Percentiles rank a stretch among this genome's conserved stretches.
phyloP scores from a whole-genome alignment of 257 asterid species.

The Lycium ferocissimum region DNA sequence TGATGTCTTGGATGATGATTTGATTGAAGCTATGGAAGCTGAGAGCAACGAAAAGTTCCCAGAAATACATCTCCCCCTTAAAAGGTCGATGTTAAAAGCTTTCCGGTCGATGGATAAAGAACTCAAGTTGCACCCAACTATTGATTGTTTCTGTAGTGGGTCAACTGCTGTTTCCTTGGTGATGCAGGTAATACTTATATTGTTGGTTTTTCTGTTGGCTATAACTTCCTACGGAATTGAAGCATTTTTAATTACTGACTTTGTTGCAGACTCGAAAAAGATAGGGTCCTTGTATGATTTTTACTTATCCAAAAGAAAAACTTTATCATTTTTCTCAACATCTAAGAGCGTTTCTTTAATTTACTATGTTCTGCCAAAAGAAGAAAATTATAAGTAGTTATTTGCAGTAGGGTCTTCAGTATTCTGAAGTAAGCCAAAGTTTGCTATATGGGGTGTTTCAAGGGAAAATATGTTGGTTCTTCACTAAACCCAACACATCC shows the following conservation, averaged over 20 bases:
- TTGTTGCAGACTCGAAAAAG: background rate
- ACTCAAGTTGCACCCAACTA: slow-evolving; percentile 77
- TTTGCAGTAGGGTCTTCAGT: background rate
- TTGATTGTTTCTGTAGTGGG: slow-evolving; percentile 95
- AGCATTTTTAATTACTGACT: background rate
- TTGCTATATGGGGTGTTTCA: background rate
- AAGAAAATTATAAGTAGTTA: background rate
- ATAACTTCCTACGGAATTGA: background rate
- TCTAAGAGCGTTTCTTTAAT: background rate
- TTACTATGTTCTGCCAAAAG: background rate
- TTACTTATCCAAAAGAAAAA: background rate
- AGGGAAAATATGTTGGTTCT: background rate
- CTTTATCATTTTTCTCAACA: background rate
- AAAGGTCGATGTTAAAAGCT: slow-evolving; percentile 78
- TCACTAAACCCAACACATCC: background rate
- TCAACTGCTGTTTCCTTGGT: slow-evolving; percentile 85
- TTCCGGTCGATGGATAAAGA: slow-evolving; percentile 93
- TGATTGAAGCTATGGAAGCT: slow-evolving; percentile 64
- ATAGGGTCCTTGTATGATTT: background rate
- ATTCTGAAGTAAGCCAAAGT: background rate
- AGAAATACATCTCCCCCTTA: slow-evolving; percentile 70
- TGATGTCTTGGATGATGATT: slow-evolving; percentile 76
- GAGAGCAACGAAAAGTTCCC: slow-evolving; percentile 79
- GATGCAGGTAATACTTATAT: slow-evolving; percentile 59
- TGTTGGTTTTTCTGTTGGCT: background rate